These are phyloP conservation scores for Pyrenophora teres DNA, from an alignment of 2,329 filamentous ascomycete species.

Conservation along the genomic window DNA sequence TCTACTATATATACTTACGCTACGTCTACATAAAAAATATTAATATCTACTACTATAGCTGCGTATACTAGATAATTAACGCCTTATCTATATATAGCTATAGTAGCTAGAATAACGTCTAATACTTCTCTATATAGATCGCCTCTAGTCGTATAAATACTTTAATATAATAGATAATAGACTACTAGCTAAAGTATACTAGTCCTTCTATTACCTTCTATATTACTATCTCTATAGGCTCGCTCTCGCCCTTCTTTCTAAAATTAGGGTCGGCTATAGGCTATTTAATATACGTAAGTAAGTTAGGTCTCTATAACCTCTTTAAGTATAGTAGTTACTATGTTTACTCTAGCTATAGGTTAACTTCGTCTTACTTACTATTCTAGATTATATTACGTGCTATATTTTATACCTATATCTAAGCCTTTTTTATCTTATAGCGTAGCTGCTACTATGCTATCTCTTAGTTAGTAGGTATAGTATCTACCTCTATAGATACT, in stretches of 20 bases:
- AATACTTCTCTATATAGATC: no score
- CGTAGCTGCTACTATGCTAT: conserved; percentile 10
- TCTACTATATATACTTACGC: no score
- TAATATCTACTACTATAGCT: no score
- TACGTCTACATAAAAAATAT: no score
- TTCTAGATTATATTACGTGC: conserved; percentile 14
- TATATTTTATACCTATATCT: conserved; percentile 11
- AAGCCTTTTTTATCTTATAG: conserved; percentile 12
- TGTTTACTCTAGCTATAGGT: conserved; percentile 19
- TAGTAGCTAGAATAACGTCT: no score
- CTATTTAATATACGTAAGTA: conserved; percentile 18
- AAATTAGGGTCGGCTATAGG: conserved; percentile 7
- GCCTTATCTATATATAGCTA: no score
- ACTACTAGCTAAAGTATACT: no score
- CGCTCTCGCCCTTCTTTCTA: conserved; percentile 4
- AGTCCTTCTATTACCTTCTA: conserved; percentile 24
- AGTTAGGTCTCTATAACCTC: conserved; percentile 16
- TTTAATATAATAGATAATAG: no score
- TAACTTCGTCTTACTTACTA: conserved; percentile 7
- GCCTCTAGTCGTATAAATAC: conserved; percentile 24
- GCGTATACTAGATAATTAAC: no score
- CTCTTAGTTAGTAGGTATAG: conserved; percentile 5
- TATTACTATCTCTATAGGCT: conserved; percentile 17
- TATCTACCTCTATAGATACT: no score
- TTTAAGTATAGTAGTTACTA: no score